Percentiles rank a stretch among this genome's conserved stretches.
phyloP scores from a whole-genome alignment of 139 green algal genomes.

The Chlamydomonas applanata region DNA sequence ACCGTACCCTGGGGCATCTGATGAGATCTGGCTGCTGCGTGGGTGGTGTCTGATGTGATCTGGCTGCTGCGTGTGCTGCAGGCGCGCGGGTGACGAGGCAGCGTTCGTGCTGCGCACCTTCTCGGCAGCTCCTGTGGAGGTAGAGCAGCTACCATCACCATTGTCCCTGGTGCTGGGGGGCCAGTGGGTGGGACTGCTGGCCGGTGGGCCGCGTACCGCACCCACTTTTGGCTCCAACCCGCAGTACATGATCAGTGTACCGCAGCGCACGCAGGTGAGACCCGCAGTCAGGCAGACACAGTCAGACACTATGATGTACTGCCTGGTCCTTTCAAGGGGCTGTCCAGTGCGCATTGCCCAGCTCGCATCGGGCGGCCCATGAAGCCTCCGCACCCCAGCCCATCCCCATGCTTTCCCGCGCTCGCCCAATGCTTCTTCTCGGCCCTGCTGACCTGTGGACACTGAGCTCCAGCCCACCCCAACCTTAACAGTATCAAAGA shows the following conservation, averaged over 20 bases:
- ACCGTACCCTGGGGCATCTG: no score
- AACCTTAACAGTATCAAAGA: no score
- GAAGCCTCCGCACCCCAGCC: no score
- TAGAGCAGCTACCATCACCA: conserved; percentile 54
- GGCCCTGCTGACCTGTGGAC: no score
- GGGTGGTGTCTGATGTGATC: no score
- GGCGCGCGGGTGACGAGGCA: conserved; percentile 41
- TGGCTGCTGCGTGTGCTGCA: conserved; percentile 4
- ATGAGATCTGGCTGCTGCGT: no score
- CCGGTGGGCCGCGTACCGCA: conserved; percentile 30
- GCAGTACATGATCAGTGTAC: conserved; percentile 56
- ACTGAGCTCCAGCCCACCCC: no score
- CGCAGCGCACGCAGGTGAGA: background rate
- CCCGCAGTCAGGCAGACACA: background rate
- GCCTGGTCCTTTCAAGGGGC: no score
- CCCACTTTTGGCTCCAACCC: conserved; percentile 58
- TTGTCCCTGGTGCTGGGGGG: conserved; percentile 47
- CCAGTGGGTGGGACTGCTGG: conserved; percentile 28
- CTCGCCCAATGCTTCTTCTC: no score
- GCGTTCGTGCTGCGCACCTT: conserved; percentile 56
- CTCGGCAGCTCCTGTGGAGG: conserved; percentile 38
- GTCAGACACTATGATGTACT: background rate
- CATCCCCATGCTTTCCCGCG: no score
- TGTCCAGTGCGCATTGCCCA: no score
- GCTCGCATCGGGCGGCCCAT: no score